phyloP scores from a whole-genome alignment of 768 basidiomycete genomes.

The Trametes elegans region DNA sequence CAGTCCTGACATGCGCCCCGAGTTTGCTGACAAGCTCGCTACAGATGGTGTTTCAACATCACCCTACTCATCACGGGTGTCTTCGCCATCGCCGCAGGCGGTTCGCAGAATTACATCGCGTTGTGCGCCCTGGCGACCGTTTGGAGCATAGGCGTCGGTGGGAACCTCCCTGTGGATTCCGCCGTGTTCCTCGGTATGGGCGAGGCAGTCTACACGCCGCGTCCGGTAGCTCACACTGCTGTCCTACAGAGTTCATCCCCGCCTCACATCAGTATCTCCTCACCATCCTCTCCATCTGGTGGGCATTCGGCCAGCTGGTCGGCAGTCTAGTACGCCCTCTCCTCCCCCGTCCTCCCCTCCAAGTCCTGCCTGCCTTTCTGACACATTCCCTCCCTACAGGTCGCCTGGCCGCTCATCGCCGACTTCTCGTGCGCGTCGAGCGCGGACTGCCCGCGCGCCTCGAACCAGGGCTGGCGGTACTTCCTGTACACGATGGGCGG shows the following conservation, averaged over 20 bases:
- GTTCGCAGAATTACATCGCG: slow-evolving; percentile 48
- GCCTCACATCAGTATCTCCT: slow-evolving; percentile 73
- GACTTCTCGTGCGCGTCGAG: slow-evolving; percentile 57
- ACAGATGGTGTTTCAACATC: slow-evolving; percentile 64
- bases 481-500: slow-evolving; percentile 70
- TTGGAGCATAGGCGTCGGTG: slow-evolving; percentile 70
- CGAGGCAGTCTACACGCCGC: background rate
- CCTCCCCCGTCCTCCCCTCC: background rate
- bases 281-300: slow-evolving; percentile 75
- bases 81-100: slow-evolving; percentile 66
- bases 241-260: slow-evolving; percentile 59
- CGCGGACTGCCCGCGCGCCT: slow-evolving; percentile 41
- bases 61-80: slow-evolving; percentile 65
- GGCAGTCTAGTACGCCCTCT: slow-evolving; percentile 42
- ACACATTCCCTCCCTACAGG: slow-evolving; percentile 29
- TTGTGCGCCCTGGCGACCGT: slow-evolving; percentile 51
- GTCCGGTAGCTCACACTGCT: background rate
- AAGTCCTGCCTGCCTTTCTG: background rate
- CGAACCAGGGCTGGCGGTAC: slow-evolving; percentile 75
- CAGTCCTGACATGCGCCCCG: too few species aligned
- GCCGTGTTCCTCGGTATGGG: slow-evolving; percentile 67
- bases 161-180: slow-evolving; percentile 73
- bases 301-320: slow-evolving; percentile 73
- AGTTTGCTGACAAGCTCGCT: too few species aligned
- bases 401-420: slow-evolving; percentile 75